These are phyloP conservation scores for Solioccasus polychromus DNA, from an alignment of 768 basidiomycete genomes.

Conservation along the genomic window DNA sequence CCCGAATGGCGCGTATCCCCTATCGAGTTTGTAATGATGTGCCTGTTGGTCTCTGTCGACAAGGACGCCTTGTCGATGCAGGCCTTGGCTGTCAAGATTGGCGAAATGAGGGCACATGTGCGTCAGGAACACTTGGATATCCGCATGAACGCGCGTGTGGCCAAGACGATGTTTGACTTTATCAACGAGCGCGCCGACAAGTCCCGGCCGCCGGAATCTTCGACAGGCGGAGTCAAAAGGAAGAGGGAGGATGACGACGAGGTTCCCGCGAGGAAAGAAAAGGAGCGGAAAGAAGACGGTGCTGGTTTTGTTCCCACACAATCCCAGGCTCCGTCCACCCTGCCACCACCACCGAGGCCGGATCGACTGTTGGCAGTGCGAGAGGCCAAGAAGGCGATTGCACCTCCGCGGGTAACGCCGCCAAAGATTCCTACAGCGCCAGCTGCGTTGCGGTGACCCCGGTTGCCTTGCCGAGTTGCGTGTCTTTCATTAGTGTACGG, in stretches of 20 bases:
- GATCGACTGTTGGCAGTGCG: constrained; percentile 16
- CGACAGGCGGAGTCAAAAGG: constrained; percentile 12
- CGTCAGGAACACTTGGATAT: constrained; percentile 59
- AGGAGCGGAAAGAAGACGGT: constrained; percentile 14
- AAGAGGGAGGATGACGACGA: constrained; percentile 26
- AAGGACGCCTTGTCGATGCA: constrained; percentile 37
- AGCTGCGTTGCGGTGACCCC: constrained; percentile 3
- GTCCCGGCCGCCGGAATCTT: background rate
- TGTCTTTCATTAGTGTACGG: background rate
- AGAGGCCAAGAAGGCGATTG: constrained; percentile 19
- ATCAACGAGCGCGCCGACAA: constrained; percentile 30
- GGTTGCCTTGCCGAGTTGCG: background rate
- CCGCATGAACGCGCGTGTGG: constrained; percentile 57
- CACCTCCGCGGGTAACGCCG: constrained; percentile 12
- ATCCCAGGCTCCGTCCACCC: background rate
- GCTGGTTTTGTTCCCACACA: background rate
- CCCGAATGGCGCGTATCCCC: constrained; percentile 55
- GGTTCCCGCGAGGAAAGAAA: constrained; percentile 8
- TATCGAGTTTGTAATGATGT: constrained; percentile 61
- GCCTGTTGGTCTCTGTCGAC: constrained; percentile 51
- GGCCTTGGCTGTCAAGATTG: constrained; percentile 45
- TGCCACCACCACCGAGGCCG: constrained; percentile 18
- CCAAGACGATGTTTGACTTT: constrained; percentile 54
- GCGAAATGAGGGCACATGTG: constrained; percentile 53
- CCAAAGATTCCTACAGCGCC: constrained; percentile 6